Base-by-base conservation (phyloP, 352 stramenopile genomes). In the Globisporangium abappressorium region DNA sequence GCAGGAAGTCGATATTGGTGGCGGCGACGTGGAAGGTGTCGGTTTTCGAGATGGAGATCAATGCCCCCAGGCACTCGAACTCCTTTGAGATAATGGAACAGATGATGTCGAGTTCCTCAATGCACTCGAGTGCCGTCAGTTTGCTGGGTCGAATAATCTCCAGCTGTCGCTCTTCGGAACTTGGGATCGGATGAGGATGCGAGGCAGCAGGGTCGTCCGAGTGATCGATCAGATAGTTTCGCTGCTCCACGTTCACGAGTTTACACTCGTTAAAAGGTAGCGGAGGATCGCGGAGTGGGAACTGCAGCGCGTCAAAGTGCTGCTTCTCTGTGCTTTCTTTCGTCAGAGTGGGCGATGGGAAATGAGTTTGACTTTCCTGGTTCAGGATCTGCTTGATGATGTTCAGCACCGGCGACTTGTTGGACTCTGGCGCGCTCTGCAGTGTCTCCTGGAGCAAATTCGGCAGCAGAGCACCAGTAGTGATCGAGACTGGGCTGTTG, bases 381-480 rank as follows among this genome's bases (percentile, higher is more conserved):
- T 26, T 36, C 20, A 80, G 57, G 46, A 82, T 43, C 12, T 61
- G 26, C 62, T 79, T 76, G 64, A 82, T 70, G 51, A 78, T 60
- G 12, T 18, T 75, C 57, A 79, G 67, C 15, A 79, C 66, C 1
- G 65, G 62, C 5, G 58, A 64, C n/a, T 43, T 43, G 64, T 68
- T 15, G 36, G 57, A 11, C 3, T 11, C 30, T 12, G 67, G 70
- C 24, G 57, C 58, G 6, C 55, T 68, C n/a, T 66, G n/a, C 1
- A 75, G 43, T 6, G 58, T 68, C 7, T 72, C 56, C 20, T 69
- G 69, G 2, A 80, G 65, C 4, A 77, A 43, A 18, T 54, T 14
- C 24, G 63, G 65, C 2, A 77, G 55, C 5, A 70, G 20, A 2
- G 38, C 28, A 3, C 46, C 62, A 6, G 72, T 58, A 9, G 65